A percentile compares a stretch with the other conserved stretches of the same genome.
phyloP scores from a whole-genome alignment of 768 basidiomycete species.

The Suillus ampliporus region DNA sequence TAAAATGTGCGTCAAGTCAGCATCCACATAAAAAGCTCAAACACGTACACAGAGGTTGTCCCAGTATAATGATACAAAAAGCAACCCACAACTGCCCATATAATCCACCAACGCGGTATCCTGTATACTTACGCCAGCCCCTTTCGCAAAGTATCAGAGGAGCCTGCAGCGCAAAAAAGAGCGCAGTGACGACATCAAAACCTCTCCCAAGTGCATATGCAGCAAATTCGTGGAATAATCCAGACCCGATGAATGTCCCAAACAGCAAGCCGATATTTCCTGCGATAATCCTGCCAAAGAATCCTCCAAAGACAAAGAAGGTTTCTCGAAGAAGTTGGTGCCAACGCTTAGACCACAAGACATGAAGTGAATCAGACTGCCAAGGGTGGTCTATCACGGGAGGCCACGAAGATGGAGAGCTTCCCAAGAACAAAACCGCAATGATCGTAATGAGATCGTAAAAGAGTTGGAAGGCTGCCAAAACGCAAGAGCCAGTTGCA shows the following conservation, averaged over 20 bases:
- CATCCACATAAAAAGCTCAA: conserved; percentile 3
- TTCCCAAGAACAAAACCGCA: conserved; percentile 57
- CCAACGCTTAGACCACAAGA: conserved; percentile 80
- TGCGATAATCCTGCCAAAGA: conserved; percentile 55
- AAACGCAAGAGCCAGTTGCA: conserved; percentile 61
- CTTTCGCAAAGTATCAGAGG: conserved; percentile 66
- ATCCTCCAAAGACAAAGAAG: conserved; percentile 75
- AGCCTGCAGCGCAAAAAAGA: conserved; percentile 75
- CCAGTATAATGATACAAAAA: conserved; percentile 60
- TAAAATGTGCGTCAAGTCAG: conserved; percentile 10
- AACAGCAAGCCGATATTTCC: conserved; percentile 70
- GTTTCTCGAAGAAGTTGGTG: conserved; percentile 77
- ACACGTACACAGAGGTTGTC: conserved; percentile 68
- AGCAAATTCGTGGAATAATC: conserved; percentile 73
- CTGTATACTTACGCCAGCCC: conserved; percentile 61
- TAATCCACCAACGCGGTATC: conserved; percentile 62
- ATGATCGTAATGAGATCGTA: conserved; percentile 68
- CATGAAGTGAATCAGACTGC: conserved; percentile 67
- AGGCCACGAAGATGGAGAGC: conserved; percentile 69
- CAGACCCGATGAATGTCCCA: conserved; percentile 79
- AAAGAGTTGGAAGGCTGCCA: conserved; percentile 68
- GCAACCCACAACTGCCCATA: conserved; percentile 73
- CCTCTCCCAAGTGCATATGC: conserved; percentile 69
- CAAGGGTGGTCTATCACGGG: conserved; percentile 76
- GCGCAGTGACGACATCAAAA: conserved; percentile 55